phyloP scores from a whole-genome alignment of 2,329 filamentous ascomycete species.

The Alternaria gaisen region DNA sequence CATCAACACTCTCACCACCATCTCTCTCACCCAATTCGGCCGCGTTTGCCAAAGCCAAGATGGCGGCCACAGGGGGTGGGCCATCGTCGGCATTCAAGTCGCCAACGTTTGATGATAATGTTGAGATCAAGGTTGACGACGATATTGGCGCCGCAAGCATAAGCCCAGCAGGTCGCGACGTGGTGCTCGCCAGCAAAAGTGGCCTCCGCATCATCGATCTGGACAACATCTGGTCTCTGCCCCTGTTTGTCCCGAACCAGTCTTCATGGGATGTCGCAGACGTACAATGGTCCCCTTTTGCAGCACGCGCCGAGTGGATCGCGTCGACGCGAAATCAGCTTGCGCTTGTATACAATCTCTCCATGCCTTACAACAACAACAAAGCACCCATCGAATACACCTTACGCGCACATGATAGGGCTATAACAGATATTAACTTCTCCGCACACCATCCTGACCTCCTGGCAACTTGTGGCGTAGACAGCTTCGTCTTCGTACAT shows the following conservation, averaged over 20 bases:
- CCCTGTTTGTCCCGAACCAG: constrained; percentile 83
- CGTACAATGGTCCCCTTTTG: constrained; percentile 96
- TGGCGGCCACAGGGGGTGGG: constrained; percentile 35
- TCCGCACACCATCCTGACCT: constrained; percentile 91
- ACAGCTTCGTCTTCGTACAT: constrained; percentile 94
- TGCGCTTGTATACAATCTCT: constrained; percentile 92
- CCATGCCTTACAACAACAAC: constrained; percentile 57
- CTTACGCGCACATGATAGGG: constrained; percentile 82
- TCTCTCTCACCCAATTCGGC: background rate
- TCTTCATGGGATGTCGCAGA: constrained; percentile 95
- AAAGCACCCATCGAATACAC: constrained; percentile 89
- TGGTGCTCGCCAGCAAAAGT: constrained; percentile 85
- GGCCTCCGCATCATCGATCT: constrained; percentile 92
- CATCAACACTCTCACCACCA: constrained; percentile 15
- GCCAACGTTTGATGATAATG: constrained; percentile 85
- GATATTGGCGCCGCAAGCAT: constrained; percentile 88
- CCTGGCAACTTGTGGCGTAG: constrained; percentile 88
- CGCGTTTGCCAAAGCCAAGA: constrained; percentile 17
- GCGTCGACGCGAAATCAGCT: constrained; percentile 95
- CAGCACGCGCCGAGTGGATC: constrained; percentile 88
- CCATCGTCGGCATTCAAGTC: constrained; percentile 75
- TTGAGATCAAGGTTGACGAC: constrained; percentile 82
- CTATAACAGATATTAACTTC: constrained; percentile 97
- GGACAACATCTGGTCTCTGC: constrained; percentile 86
- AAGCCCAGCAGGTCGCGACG: constrained; percentile 87